Conservation (phyloP, 2,329 filamentous ascomycete genomes). For the Anthostomella pinea region DNA sequence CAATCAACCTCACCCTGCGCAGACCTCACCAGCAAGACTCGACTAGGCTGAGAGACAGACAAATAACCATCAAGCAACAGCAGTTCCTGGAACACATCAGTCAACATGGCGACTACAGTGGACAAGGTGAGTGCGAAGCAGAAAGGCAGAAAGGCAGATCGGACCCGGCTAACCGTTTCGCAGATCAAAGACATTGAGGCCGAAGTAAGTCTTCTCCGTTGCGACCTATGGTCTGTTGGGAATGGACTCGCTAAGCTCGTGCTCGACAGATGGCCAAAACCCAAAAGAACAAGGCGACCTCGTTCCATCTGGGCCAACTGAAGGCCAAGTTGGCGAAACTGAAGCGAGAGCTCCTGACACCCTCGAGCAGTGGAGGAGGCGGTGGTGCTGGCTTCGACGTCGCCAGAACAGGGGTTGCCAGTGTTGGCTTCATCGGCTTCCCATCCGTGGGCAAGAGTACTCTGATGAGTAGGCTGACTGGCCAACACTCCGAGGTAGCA, state of each 20-base stretch:
- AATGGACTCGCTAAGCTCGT: slow-evolving; percentile 17
- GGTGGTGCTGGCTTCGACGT: slow-evolving; percentile 94
- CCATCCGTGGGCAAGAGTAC: slow-evolving; percentile 98
- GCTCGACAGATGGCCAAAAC: slow-evolving; percentile 78
- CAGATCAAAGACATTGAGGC: slow-evolving; percentile 96
- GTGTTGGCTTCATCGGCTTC: slow-evolving; percentile 96
- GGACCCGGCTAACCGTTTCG: slow-evolving; percentile 36
- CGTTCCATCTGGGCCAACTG: slow-evolving; percentile 89
- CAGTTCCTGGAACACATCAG: slow-evolving; percentile 11
- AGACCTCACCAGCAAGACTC: neutral
- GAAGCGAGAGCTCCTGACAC: slow-evolving; percentile 91
- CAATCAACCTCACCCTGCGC: slow-evolving; percentile 8
- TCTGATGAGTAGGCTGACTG: slow-evolving; percentile 89
- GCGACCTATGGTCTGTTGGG: slow-evolving; percentile 2
- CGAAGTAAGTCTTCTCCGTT: slow-evolving; percentile 61
- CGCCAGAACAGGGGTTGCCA: slow-evolving; percentile 93
- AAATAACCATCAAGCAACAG: slow-evolving; percentile 2
- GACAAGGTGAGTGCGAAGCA: slow-evolving; percentile 69
- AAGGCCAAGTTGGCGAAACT: slow-evolving; percentile 98
- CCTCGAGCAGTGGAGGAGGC: slow-evolving; percentile 73
- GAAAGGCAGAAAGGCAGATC: slow-evolving; percentile 9
- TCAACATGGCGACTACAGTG: slow-evolving; percentile 91
- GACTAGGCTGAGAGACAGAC: neutral
- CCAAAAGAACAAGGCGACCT: slow-evolving; percentile 96
- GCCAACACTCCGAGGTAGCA: slow-evolving; percentile 94